These are phyloP conservation scores for Colletotrichum simmondsii DNA, from an alignment of 2,329 filamentous ascomycete genomes.

Conservation along the genomic window DNA sequence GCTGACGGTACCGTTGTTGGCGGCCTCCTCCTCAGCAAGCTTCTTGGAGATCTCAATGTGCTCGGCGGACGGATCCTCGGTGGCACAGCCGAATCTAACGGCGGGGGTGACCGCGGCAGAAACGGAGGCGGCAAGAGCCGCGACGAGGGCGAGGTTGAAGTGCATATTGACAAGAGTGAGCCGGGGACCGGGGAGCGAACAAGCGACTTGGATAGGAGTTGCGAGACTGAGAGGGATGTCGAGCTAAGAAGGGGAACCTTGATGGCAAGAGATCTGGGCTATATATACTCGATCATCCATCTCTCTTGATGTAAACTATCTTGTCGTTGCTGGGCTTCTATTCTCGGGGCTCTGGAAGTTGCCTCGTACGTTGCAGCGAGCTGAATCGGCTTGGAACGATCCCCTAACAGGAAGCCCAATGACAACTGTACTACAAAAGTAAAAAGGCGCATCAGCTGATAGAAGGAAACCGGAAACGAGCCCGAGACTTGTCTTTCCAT, in stretches of 20 bases:
- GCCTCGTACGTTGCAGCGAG: neutral
- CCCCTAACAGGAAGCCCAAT: neutral
- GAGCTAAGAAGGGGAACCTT: conserved; percentile 1
- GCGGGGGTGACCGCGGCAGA: conserved; percentile 11
- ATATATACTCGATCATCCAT: neutral
- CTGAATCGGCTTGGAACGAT: neutral
- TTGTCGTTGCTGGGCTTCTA: neutral
- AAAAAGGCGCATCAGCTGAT: neutral
- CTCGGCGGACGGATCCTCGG: conserved; percentile 7
- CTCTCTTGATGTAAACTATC: neutral
- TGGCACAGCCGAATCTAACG: conserved; percentile 4
- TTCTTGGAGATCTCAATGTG: conserved; percentile 33
- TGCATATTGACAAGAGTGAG: neutral
- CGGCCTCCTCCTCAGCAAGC: conserved; percentile 35
- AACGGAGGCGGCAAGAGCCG: conserved; percentile 15
- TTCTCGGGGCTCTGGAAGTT: neutral
- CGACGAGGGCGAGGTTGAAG: conserved; percentile 7
- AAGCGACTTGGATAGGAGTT: neutral
- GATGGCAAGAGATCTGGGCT: neutral
- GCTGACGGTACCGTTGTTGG: conserved; percentile 31
- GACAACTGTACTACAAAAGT: neutral
- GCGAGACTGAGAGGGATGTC: conserved; percentile 18
- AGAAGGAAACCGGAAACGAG: neutral
- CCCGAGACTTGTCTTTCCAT: neutral
- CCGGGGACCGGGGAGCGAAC: neutral